A percentile compares a stretch with the other conserved stretches of the same genome.
Conservation (phyloP, 129 eudicot genomes). For the Erigeron canadensis region DNA sequence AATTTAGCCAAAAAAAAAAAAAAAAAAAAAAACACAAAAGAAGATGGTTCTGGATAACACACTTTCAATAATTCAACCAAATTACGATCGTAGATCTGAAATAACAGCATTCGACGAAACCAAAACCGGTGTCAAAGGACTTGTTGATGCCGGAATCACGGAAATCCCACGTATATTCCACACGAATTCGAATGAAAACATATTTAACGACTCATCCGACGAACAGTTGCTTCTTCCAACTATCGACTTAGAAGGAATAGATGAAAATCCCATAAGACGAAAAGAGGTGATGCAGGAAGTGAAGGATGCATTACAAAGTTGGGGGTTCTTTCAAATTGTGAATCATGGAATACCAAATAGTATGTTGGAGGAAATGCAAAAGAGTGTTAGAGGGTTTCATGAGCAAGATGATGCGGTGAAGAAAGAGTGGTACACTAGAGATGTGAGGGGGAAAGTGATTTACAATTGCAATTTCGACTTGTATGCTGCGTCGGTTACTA, state of each 20-base stretch:
- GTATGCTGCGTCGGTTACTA: not conserved
- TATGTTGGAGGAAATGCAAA: conserved; percentile 30
- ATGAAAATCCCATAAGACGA: not conserved
- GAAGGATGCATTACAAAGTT: conserved; percentile 37
- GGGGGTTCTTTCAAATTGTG: conserved; percentile 9
- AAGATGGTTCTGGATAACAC: no score
- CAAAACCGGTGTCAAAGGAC: no score
- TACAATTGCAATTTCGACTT: not conserved
- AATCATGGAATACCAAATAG: conserved; percentile 45
- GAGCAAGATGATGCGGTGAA: not conserved
- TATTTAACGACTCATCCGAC: no score
- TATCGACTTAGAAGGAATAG: conserved; percentile 37
- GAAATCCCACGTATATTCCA: no score
- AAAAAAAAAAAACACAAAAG: no score
- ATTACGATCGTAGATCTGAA: no score
- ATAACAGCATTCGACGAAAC: no score
- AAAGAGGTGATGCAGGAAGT: conserved; percentile 29
- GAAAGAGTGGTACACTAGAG: not conserved
- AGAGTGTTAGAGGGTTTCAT: conserved; percentile 22
- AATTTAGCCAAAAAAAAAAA: no score
- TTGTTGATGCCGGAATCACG: no score
- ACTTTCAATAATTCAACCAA: no score
- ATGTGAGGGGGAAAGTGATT: not conserved
- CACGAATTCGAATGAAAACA: no score
- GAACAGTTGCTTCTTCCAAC: conserved; percentile 25